phyloP scores from a whole-genome alignment of 2,329 filamentous ascomycete genomes.

The Pseudocercospora macadamiae region DNA sequence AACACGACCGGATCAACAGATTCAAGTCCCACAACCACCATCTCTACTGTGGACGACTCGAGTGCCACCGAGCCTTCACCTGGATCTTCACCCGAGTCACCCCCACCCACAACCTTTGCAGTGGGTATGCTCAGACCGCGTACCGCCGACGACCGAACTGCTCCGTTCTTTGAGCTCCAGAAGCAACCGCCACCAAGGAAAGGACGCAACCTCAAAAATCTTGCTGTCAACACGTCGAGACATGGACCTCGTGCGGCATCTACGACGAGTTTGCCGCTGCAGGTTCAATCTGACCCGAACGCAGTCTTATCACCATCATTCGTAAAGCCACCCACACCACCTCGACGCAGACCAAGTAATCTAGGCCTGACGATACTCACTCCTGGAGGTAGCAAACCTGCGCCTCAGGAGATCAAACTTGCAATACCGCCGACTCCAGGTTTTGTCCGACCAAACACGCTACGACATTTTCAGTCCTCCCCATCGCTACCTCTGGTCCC shows the following conservation, averaged over 20 bases:
- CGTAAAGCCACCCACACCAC: constrained; percentile 76
- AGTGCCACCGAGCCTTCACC: constrained; percentile 88
- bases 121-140: constrained; percentile 54
- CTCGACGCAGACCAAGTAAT: constrained; percentile 71
- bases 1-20: constrained; percentile 82
- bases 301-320: constrained; percentile 77
- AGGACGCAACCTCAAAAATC: constrained; percentile 80
- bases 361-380: constrained; percentile 75
- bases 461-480: constrained; percentile 66
- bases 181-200: constrained; percentile 60
- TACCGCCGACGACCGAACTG: constrained; percentile 54
- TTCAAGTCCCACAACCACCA: constrained; percentile 91
- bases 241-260: constrained; percentile 52
- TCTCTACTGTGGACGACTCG: constrained; percentile 90
- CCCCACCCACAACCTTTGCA: constrained; percentile 70
- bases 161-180: constrained; percentile 58
- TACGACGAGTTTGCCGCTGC: constrained; percentile 56
- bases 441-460: constrained; percentile 50
- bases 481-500: constrained; percentile 62
- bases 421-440: constrained; percentile 62
- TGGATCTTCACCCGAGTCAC: constrained; percentile 87
- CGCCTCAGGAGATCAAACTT: constrained; percentile 59
- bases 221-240: constrained; percentile 71
- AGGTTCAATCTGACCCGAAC: constrained; percentile 48
- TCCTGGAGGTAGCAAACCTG: constrained; percentile 60